These are phyloP conservation scores for Colletotrichum melonis DNA, from an alignment of 2,329 filamentous ascomycete species.

Conservation along the genomic window DNA sequence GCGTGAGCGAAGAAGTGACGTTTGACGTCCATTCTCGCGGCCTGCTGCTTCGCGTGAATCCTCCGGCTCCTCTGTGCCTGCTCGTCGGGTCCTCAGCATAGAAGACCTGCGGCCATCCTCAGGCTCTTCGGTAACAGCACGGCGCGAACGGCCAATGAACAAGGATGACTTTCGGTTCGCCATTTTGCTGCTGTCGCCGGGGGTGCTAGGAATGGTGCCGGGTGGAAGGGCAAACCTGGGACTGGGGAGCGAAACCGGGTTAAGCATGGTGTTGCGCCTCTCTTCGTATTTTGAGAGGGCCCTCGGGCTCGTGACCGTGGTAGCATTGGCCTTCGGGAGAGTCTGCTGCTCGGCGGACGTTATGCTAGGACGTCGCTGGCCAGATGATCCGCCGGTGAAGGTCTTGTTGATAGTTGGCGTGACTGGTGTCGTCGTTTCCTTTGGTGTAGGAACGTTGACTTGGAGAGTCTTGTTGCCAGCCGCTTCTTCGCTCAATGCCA, in stretches of 20 bases:
- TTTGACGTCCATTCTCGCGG: constrained; percentile 55
- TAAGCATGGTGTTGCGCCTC: constrained; percentile 59
- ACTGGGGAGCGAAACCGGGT: constrained; percentile 56
- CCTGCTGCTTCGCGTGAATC: constrained; percentile 44
- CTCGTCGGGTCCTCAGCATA: constrained; percentile 57
- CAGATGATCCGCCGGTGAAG: constrained; percentile 44
- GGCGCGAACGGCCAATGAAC: constrained; percentile 56
- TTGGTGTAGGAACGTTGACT: constrained; percentile 39
- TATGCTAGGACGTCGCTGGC: constrained; percentile 55
- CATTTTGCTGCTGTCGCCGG: constrained; percentile 48
- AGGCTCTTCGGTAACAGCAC: constrained; percentile 61
- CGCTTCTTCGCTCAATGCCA: constrained; percentile 78
- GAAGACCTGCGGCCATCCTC: constrained; percentile 63
- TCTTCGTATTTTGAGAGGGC: constrained; percentile 65
- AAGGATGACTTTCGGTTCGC: constrained; percentile 66
- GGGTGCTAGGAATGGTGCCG: constrained; percentile 48
- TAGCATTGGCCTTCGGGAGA: constrained; percentile 35
- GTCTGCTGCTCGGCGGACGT: constrained; percentile 52
- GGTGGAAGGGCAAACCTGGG: constrained; percentile 52
- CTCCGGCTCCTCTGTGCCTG: constrained; percentile 60
- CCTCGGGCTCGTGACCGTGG: constrained; percentile 56
- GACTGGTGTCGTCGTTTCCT: constrained; percentile 42
- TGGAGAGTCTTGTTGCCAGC: constrained; percentile 47
- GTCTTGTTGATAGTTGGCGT: constrained; percentile 61
- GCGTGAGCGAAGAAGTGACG: constrained; percentile 58